phyloP scores from a whole-genome alignment of 345 rosid genomes.

The Reutealis trisperma region DNA sequence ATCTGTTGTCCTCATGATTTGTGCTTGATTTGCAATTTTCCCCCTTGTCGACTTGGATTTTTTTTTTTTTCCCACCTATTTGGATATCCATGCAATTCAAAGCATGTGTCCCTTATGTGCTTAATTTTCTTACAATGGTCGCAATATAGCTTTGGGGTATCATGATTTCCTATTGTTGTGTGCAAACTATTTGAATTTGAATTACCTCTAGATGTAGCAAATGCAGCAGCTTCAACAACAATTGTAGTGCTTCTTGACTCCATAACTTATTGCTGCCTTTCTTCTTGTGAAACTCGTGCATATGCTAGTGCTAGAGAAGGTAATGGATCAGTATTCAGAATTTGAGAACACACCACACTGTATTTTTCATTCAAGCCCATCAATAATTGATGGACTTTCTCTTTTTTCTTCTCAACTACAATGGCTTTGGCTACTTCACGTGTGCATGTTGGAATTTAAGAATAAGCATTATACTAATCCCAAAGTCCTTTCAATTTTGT shows the following conservation, averaged over 20 bases:
- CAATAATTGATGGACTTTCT: background rate
- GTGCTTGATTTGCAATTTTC: too few relatives aligned
- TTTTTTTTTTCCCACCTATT: too few relatives aligned
- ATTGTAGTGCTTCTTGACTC: background rate
- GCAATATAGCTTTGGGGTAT: too few relatives aligned
- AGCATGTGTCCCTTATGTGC: too few relatives aligned
- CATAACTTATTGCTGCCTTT: background rate
- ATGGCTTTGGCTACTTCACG: background rate
- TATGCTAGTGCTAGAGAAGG: background rate
- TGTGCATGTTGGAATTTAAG: background rate
- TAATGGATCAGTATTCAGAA: background rate
- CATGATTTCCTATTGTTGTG: too few relatives aligned
- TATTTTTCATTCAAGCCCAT: background rate
- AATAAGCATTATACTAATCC: background rate
- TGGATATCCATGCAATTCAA: too few relatives aligned
- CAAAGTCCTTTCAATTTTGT: background rate
- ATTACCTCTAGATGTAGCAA: too few relatives aligned
- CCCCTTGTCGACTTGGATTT: background rate
- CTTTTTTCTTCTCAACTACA: background rate
- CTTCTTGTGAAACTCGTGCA: background rate
- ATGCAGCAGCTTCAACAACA: background rate
- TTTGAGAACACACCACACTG: background rate
- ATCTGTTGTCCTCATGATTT: too few relatives aligned
- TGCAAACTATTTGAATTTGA: too few relatives aligned
- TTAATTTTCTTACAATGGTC: too few relatives aligned